A percentile compares a stretch with the other conserved stretches of the same genome.
Evolutionary conservation across 2,329 filamentous ascomycete species (phyloP).

Genomic region (Sporothrix luriei): DNA sequence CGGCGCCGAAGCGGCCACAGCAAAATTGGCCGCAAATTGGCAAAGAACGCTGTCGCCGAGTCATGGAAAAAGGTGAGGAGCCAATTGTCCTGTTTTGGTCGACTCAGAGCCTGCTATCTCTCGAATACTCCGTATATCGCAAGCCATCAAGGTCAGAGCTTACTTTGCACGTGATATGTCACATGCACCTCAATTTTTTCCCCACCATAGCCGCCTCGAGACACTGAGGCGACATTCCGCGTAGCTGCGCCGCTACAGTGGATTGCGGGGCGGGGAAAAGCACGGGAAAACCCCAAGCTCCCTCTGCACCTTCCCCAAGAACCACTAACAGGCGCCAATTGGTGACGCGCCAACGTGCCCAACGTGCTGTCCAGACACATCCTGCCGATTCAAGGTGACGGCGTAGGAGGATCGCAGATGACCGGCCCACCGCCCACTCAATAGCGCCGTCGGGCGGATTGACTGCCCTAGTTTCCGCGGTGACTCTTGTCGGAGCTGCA

Average conservation of each 20-base stretch:
- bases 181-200: not conserved
- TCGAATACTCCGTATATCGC: too few species aligned
- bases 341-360: not conserved
- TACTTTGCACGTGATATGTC: not conserved
- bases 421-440: not conserved
- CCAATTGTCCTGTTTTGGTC: not conserved
- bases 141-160: too few species aligned
- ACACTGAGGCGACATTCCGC: conserved; percentile 9
- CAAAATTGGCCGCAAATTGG: not conserved
- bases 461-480: conserved; percentile 7
- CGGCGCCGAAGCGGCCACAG: conserved; percentile 17
- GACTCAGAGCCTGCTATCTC: not conserved
- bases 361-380: not conserved
- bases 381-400: not conserved
- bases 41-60: not conserved
- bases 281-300: conserved; percentile 16
- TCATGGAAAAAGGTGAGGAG: not conserved
- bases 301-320: not conserved
- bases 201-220: not conserved
- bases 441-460: not conserved
- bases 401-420: not conserved
- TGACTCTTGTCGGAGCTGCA: conserved; percentile 19
- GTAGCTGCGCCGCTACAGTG: not conserved
- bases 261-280: conserved; percentile 18
- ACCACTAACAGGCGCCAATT: not conserved